Evolutionary conservation across 768 basidiomycete species (phyloP), one percentile per base, ranked within the genome.

Genomic region (Pisolithus microcarpus): DNA sequence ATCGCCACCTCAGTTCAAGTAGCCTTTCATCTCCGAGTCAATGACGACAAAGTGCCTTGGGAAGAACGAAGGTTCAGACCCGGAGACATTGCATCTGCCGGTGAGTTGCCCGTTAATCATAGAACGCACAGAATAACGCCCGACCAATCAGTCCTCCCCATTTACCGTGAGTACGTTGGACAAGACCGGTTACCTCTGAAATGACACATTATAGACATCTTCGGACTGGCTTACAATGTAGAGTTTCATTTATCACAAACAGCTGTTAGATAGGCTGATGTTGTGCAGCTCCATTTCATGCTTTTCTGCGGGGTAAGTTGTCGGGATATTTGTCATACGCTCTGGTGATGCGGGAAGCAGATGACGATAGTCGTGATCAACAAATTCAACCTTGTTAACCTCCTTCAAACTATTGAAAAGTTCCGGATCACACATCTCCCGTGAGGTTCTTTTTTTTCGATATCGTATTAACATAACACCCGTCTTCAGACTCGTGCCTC

Each of bases 1-100:
- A 82, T 87, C 28, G 72, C 77, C 16, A 87, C 85, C 58, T 66
- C 81, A 4, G 59, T 84, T n/a, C 82, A 84, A 65, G 80, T 71
- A 69, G 75, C 74, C 1, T 51, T 71, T 38, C 80, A 81, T 57
- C 73, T 73, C 56, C 72, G 70, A 39, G 56, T 78, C 8, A 67
- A 68, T 51, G 60, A 65, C 31, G 72, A 79, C 46, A 64, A 64
- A 28, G 59, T 66, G 64, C 30, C 63, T 48, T 50, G 68, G 66
- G 66, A 75, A 62, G 49, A 66, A 65, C 60, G 70, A 70, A 60
- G 70, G 53, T 64, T 72, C 69, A 61, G 62, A 45, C 76, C 80
- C 19, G 85, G 84, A 0, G 84, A 86, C 58, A 70, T 79, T 16
- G 70, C 69, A 3, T 63, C 79, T 37, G 82, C 75, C 57, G 77